Conservation (phyloP, 1,139 yeast genomes). For the Kodamaea suecica region DNA sequence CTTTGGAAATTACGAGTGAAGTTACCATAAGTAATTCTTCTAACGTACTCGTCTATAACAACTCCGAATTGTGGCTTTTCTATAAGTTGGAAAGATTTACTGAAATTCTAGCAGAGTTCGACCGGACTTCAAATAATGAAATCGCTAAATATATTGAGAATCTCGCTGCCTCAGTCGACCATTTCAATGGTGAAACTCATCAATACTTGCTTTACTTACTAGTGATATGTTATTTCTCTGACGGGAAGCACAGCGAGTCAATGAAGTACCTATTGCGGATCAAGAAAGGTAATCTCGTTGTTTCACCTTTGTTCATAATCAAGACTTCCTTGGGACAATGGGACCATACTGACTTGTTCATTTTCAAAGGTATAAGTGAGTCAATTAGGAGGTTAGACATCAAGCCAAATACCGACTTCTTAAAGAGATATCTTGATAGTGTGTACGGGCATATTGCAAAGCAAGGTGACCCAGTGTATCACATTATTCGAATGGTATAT, state of each 20-base stretch:
- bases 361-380: conserved; percentile 10
- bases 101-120: conserved; percentile 6
- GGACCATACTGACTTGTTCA: conserved; percentile 4
- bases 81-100: conserved; percentile 12
- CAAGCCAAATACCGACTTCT: conserved; percentile 6
- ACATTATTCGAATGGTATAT: conserved; percentile 8
- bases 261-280: conserved; percentile 13
- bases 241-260: conserved; percentile 8
- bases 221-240: conserved; percentile 10
- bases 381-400: conserved; percentile 1
- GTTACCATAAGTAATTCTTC: conserved; percentile 1
- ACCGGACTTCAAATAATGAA: conserved; percentile 1
- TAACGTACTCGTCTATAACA: conserved; percentile 13
- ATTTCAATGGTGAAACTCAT: conserved; percentile 11
- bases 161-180: conserved; percentile 11
- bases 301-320: conserved; percentile 18
- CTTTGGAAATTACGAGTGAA: conserved; percentile 4
- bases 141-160: not conserved
- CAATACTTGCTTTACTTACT: conserved; percentile 13
- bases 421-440: conserved; percentile 10
- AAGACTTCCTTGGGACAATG: conserved; percentile 6
- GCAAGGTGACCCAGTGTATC: conserved; percentile 2
- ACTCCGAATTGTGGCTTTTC: conserved; percentile 16
- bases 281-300: conserved; percentile 13
- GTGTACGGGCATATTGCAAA: conserved; percentile 10